Evolutionary conservation across 1,284 basidiomycete species (phyloP), one percentile per base, ranked within the genome.

Genomic region (Porogramme epimiltina): DNA sequence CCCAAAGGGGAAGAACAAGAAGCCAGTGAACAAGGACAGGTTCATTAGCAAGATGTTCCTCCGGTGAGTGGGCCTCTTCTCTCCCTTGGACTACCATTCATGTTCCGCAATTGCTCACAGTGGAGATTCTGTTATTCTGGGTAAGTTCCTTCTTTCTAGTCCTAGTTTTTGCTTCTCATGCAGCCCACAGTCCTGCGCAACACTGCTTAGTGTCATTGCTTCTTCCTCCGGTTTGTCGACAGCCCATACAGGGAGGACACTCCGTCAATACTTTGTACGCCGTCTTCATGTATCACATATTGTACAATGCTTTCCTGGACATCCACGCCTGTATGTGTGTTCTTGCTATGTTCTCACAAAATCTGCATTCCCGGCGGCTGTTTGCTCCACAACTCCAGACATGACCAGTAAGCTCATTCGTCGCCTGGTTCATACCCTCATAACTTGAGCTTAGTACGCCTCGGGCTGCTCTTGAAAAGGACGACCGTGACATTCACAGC

Each of bases 31-130:
- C 80, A 98, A 97, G 75, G 95, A 99, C 75, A 84, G 97, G 39
- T 99, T 99, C 77, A 97, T 99, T 70, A 97, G 94, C 75, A 99
- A 96, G 75, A 97, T 98, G 88, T 94, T 93, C 70, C 70, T 93
- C 54, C 81, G 91, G 91, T 91, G 64, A 49, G 84, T 69, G 15
- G 23, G 16, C 10, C 3, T 10, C 20, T 6, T 48, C 52, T 26
- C 25, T 38, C 22, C 5, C 18, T 28, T 51, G 23, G 18, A 10
- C 37, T 18, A 16, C 6, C 5, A 15, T 19, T 49, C 15, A 49
- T 47, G 16, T 55, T 46, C 25, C 54, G 49, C 59, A 37, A 62
- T 51, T 39, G 41, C 53, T 45, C 28, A 15, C 6, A 92, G 93
- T 45, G 95, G 95, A 28, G 95, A 97, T 71, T 97, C 95, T 38